Percentiles rank a stretch among this genome's conserved stretches.
These are phyloP conservation scores for Globisporangium emineosum DNA, from an alignment of 352 stramenopile genomes.

Conservation along the genomic window DNA sequence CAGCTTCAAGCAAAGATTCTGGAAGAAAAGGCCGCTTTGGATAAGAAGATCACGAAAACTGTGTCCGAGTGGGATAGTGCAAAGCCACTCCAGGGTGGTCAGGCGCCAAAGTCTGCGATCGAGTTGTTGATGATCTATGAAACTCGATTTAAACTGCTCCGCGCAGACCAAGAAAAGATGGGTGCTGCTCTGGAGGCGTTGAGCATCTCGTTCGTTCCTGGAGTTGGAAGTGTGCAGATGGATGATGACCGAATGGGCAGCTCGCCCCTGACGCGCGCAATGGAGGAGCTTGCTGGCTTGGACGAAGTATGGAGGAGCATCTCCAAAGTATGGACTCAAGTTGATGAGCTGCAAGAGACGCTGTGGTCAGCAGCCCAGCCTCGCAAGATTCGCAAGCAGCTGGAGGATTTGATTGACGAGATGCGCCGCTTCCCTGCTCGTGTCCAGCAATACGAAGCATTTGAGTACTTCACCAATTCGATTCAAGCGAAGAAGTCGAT, in stretches of 20 bases:
- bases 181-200: slow-evolving; percentile 95
- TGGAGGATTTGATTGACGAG: slow-evolving; percentile 97
- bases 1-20: slow-evolving; percentile 97
- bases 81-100: slow-evolving; percentile 75
- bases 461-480: slow-evolving; percentile 91
- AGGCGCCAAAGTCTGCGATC: slow-evolving; percentile 67
- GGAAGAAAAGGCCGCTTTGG: slow-evolving; percentile 91
- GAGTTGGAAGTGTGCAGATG: slow-evolving; percentile 49
- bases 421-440: slow-evolving; percentile 94
- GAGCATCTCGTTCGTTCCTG: slow-evolving; percentile 70
- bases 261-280: slow-evolving; percentile 62
- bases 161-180: slow-evolving; percentile 94
- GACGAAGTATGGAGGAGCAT: slow-evolving; percentile 98
- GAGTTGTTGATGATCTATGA: slow-evolving; percentile 86
- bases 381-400: slow-evolving; percentile 93
- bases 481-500: slow-evolving; percentile 94
- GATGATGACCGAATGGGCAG: slow-evolving; percentile 77
- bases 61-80: slow-evolving; percentile 77
- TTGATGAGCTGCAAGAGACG: slow-evolving; percentile 94
- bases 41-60: slow-evolving; percentile 76
- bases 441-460: slow-evolving; percentile 98
- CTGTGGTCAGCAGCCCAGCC: slow-evolving; percentile 93
- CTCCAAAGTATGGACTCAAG: slow-evolving; percentile 77
- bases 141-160: slow-evolving; percentile 78
- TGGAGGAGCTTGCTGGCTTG: slow-evolving; percentile 94